These are phyloP conservation scores for Juncus inflexus DNA, from an alignment of 176 grass and related monocot species.

Conservation along the genomic window DNA sequence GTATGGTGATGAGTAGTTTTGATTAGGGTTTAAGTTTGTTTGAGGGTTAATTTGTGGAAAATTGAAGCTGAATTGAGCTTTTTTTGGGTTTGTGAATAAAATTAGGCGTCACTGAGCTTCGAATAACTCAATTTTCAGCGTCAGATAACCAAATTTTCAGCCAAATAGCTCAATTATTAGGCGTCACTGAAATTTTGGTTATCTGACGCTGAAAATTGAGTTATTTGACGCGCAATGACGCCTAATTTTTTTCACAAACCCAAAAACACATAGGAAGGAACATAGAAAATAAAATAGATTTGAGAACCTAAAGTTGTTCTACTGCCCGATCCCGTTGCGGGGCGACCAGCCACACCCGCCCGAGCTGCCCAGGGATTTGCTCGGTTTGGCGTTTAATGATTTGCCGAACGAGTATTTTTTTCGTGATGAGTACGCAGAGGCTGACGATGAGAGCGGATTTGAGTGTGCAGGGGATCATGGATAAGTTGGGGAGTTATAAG, in stretches of 20 bases:
- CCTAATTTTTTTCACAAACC: no score
- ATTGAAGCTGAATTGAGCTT: no score
- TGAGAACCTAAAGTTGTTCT: not conserved
- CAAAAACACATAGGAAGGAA: no score
- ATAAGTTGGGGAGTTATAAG: conserved; percentile 95
- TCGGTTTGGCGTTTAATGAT: conserved; percentile 77
- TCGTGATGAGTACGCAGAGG: conserved; percentile 48
- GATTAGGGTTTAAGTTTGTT: not conserved
- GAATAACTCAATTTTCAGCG: no score
- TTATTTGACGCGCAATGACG: not conserved
- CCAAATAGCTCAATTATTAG: no score
- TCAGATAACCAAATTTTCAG: no score
- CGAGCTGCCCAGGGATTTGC: conserved; percentile 72
- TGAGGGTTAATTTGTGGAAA: not conserved
- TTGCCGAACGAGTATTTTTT: conserved; percentile 67
- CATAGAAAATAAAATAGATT: no score
- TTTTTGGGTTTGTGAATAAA: no score
- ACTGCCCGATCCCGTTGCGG: conserved; percentile 38
- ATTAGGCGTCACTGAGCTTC: no score
- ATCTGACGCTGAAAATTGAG: conserved; percentile 4
- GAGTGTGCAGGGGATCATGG: conserved; percentile 68
- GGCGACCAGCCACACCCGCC: conserved; percentile 13
- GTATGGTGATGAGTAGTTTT: conserved; percentile 3
- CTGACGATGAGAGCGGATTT: conserved; percentile 64
- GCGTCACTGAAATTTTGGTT: conserved; percentile 13